Evolutionary conservation across 148 eudicot species (phyloP).

Genomic region (Vaccinium vitisidaea): DNA sequence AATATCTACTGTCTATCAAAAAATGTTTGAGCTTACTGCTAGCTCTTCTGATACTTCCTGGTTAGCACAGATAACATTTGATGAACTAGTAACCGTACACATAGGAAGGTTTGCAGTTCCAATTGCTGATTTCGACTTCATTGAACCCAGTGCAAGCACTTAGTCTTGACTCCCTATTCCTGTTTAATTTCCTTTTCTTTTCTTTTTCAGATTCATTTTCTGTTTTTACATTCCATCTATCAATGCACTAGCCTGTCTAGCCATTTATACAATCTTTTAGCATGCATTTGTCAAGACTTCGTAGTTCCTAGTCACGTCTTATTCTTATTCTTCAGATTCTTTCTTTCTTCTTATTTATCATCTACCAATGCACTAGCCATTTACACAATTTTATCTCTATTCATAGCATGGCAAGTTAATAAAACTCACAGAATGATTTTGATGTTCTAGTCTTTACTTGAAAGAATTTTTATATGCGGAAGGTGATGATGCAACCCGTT

Average conservation of each 20-base stretch:
- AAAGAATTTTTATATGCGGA: background rate
- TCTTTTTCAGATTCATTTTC: background rate
- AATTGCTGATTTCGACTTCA: background rate
- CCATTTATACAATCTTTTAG: no score
- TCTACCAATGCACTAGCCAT: background rate
- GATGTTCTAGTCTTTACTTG: background rate
- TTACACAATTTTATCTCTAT: background rate
- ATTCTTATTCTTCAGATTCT: no score
- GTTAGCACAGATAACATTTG: background rate
- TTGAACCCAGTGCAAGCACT: background rate
- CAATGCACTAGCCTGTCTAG: no score
- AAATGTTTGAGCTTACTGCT: background rate
- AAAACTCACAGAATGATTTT: background rate
- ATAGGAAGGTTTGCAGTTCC: background rate
- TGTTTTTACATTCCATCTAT: no score
- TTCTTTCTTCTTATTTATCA: background rate
- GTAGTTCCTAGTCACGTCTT: no score
- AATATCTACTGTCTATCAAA: background rate
- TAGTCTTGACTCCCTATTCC: background rate
- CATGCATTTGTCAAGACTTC: no score
- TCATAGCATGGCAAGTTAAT: background rate
- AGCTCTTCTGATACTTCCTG: background rate
- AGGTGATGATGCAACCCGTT: no score
- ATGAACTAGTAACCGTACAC: background rate
- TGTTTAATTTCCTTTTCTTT: background rate